These are phyloP conservation scores for Diplodia scrobiculata DNA, from an alignment of 2,329 filamentous ascomycete species.

Conservation along the genomic window DNA sequence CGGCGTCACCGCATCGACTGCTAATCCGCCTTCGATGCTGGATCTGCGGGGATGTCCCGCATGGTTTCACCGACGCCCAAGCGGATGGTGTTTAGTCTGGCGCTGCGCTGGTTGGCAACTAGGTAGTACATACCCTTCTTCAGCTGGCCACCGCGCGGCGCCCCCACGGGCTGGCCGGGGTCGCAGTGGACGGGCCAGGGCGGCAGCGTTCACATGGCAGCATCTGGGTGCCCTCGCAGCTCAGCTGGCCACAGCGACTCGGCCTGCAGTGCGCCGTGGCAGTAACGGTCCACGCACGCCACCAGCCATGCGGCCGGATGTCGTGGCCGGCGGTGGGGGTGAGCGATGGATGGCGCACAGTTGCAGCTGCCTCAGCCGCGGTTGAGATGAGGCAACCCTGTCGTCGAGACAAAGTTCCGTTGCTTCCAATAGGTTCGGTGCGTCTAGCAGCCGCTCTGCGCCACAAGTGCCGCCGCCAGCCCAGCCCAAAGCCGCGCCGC, in stretches of 20 bases:
- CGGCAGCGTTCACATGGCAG: conserved; percentile 2
- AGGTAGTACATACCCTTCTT: neutral
- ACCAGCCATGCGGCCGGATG: neutral
- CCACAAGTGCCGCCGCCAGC: neutral
- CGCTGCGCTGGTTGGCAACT: too few species aligned
- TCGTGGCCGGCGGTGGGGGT: too few species aligned
- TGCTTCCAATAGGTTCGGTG: conserved; percentile 6
- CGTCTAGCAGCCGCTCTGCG: neutral
- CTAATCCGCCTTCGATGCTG: conserved; percentile 1
- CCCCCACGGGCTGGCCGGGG: neutral
- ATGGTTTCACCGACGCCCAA: neutral
- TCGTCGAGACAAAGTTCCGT: conserved; percentile 27
- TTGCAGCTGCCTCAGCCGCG: neutral
- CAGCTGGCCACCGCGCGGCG: neutral
- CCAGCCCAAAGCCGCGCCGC: too few species aligned
- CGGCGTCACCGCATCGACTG: conserved; percentile 3
- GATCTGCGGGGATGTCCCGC: neutral
- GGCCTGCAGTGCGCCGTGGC: neutral
- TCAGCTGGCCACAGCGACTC: neutral
- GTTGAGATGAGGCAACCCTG: neutral
- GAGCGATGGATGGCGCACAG: neutral
- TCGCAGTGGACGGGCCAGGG: too few species aligned
- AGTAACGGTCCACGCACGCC: neutral
- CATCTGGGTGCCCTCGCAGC: neutral
- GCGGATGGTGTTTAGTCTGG: too few species aligned